Conservation (phyloP, 306 rosid genomes). For the Casuarina glauca region DNA sequence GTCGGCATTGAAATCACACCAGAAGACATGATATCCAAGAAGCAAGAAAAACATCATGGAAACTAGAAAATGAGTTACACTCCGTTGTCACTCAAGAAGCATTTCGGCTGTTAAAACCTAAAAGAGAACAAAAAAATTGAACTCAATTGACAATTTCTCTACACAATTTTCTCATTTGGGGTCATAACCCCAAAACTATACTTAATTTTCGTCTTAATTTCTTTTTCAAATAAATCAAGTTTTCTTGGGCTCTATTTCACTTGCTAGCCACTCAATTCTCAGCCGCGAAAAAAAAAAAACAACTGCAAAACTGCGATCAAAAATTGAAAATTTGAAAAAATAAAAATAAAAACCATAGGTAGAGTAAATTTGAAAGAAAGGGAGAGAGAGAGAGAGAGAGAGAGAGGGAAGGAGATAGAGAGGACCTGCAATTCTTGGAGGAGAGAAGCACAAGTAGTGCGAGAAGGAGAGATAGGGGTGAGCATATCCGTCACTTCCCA, state of each 20-base stretch:
- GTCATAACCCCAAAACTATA: background rate
- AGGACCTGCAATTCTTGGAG: constrained; percentile 83
- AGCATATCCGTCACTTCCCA: constrained; percentile 39
- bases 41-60: background rate
- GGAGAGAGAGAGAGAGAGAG: background rate
- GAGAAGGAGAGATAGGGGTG: constrained; percentile 66
- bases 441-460: constrained; percentile 91
- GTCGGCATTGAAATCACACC: background rate
- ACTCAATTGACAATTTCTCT: background rate
- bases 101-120: background rate
- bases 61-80: background rate
- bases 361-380: background rate
- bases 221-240: background rate
- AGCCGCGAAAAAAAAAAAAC: background rate
- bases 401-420: background rate
- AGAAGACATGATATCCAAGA: background rate
- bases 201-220: background rate
- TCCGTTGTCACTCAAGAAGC: background rate
- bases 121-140: background rate
- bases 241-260: background rate
- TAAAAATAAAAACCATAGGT: background rate
- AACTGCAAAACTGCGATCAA: background rate
- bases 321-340: background rate
- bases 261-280: background rate
- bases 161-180: background rate